A percentile compares a stretch with the other conserved stretches of the same genome.
Evolutionary conservation across 169 alveolate species (phyloP).

Genomic region (Eimeria necatrix): DNA sequence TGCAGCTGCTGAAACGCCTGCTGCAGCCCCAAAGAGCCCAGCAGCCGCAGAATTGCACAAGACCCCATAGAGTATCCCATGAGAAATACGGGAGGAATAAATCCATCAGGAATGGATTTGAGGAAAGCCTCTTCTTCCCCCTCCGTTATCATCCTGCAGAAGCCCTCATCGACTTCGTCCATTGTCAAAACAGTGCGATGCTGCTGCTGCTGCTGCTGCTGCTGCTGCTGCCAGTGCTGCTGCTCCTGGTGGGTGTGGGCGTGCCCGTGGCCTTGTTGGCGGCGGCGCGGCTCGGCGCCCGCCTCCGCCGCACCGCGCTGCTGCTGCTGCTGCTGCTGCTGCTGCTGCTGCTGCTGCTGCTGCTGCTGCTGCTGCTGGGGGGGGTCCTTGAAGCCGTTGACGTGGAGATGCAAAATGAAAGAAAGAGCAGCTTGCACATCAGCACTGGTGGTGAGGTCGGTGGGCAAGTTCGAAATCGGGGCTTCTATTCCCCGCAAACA

Average conservation of each 20-base stretch:
- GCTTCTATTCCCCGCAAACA: conserved; percentile 31
- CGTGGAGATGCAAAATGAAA: neutral
- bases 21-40: conserved; percentile 30
- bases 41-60: neutral
- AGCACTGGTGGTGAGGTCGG: conserved; percentile 27
- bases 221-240: neutral
- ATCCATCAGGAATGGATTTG: neutral
- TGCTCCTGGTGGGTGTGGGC: neutral
- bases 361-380: neutral
- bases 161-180: conserved; percentile 9
- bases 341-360: conserved; percentile 27
- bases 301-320: conserved; percentile 16
- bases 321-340: conserved; percentile 35
- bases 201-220: neutral
- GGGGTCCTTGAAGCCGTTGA: neutral
- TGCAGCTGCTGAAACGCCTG: conserved; percentile 40
- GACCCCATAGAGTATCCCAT: conserved; percentile 37
- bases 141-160: conserved; percentile 32
- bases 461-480: conserved; percentile 11
- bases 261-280: neutral
- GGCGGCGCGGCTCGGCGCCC: neutral
- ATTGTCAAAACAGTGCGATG: neutral
- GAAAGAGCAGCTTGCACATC: conserved; percentile 19
- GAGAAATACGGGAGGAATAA: conserved; percentile 1
- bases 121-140: neutral